Evolutionary conservation across 345 rosid genomes (phyloP).

Genomic region (Passiflora organensis): DNA sequence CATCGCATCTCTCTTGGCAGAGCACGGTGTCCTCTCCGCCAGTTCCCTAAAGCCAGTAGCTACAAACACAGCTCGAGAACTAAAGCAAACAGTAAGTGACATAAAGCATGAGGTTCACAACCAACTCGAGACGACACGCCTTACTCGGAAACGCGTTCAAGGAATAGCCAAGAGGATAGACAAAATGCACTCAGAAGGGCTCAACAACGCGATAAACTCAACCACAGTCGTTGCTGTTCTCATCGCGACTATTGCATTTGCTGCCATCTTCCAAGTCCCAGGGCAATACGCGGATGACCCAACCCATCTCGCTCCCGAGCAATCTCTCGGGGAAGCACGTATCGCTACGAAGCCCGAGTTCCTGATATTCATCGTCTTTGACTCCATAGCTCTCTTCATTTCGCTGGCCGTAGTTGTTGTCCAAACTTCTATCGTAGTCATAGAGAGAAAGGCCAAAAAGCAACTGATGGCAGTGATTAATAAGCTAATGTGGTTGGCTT

Average conservation of each 20-base stretch:
- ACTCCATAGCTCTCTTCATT: conserved; percentile 83
- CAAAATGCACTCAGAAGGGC: conserved; percentile 81
- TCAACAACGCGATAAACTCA: conserved; percentile 87
- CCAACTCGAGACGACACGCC: conserved; percentile 68
- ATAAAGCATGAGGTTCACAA: conserved; percentile 78
- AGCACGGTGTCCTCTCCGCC: conserved; percentile 48
- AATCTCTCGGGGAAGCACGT: conserved; percentile 60
- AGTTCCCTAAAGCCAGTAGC: conserved; percentile 45
- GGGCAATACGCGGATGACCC: conserved; percentile 69
- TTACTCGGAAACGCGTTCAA: conserved; percentile 62
- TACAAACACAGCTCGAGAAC: conserved; percentile 40
- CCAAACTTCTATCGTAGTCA: conserved; percentile 87
- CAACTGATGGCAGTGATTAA: conserved; percentile 85
- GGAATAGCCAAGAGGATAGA: conserved; percentile 74
- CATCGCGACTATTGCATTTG: conserved; percentile 88
- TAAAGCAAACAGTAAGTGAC: conserved; percentile 86
- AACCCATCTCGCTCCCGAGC: conserved; percentile 10
- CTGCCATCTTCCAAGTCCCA: conserved; percentile 83
- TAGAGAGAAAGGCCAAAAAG: conserved; percentile 73
- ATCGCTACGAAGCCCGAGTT: conserved; percentile 54
- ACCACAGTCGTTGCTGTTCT: conserved; percentile 88
- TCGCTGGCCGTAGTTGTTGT: conserved; percentile 92
- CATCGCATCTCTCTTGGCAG: conserved; percentile 44
- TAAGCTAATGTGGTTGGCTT: conserved; percentile 95
- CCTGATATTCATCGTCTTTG: conserved; percentile 61